These are phyloP conservation scores for Mollisia scopiformis DNA, from an alignment of 2,329 filamentous ascomycete genomes.

Conservation along the genomic window DNA sequence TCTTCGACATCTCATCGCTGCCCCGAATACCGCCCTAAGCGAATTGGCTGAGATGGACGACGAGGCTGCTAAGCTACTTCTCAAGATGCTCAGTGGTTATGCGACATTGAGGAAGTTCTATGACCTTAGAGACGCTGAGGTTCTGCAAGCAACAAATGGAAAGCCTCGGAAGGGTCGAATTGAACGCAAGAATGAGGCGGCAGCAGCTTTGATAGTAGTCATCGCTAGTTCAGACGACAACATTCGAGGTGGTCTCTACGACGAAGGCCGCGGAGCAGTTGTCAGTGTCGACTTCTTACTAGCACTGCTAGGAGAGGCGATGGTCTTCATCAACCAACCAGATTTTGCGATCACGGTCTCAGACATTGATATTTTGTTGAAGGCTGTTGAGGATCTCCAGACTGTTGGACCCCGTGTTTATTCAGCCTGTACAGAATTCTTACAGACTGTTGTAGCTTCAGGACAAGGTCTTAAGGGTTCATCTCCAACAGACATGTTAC, in stretches of 20 bases:
- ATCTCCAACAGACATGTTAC: constrained; percentile 68
- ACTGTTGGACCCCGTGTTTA: constrained; percentile 76
- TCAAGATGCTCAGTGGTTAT: constrained; percentile 87
- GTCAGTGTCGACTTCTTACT: constrained; percentile 88
- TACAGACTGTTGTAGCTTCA: constrained; percentile 74
- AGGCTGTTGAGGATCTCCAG: constrained; percentile 78
- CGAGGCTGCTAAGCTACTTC: constrained; percentile 81
- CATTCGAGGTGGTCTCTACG: constrained; percentile 88
- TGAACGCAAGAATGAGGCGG: constrained; percentile 69
- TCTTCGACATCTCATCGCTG: constrained; percentile 69
- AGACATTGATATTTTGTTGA: constrained; percentile 76
- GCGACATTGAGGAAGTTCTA: constrained; percentile 91
- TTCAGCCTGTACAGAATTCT: constrained; percentile 75
- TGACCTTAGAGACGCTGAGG: constrained; percentile 77
- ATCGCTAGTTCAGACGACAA: constrained; percentile 86
- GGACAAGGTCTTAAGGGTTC: constrained; percentile 64
- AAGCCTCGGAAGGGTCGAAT: constrained; percentile 47
- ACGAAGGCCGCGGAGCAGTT: constrained; percentile 77
- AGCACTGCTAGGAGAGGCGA: constrained; percentile 79
- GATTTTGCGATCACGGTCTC: constrained; percentile 64
- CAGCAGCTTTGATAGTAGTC: constrained; percentile 76
- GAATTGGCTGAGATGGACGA: constrained; percentile 74
- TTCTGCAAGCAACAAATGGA: constrained; percentile 39
- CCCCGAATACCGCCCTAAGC: constrained; percentile 72
- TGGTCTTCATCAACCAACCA: constrained; percentile 72